Evolutionary conservation across 192 early-diverging fungal species (phyloP), one percentile per base, ranked within the genome.

Genomic region (Gaertneriomyces sp.): DNA sequence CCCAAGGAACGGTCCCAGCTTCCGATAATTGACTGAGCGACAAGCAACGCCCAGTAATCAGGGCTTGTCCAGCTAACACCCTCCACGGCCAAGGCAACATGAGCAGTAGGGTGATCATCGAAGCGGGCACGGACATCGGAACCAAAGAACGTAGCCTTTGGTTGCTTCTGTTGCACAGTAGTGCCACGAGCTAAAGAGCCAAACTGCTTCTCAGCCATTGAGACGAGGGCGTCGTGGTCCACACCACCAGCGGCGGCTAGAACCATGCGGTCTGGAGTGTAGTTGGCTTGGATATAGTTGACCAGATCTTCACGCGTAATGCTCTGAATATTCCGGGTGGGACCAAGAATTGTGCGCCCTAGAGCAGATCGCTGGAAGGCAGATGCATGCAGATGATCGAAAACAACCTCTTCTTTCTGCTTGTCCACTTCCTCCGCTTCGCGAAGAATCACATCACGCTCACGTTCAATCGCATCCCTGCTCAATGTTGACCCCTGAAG

Each of bases 11-110:
- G 89, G 80, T 98, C 96, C 95, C 95, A 98, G 68, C 89, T 88
- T 45, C 96, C 96, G 72, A 96, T 90, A 72, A 98, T 90, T 59
- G 92, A 86, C 80, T 97, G 95, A 71, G 93, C 86, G 45, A 95
- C 92, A 56, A 98, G 87, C 77, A 96, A 85, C 45, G 95, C 82
- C 85, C 91, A 98, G 86, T 96, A 97, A 79, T 94, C 90, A 7
- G 91, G 91, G 52, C 89, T 88, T 39, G 91, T 94, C 95, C 94
- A 96, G 71, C 91, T 89, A 68, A 88, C 91, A 54, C 94, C 94
- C 79, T 96, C 94, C 59, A 98, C 95, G 49, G 96, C 94, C 20
- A 98, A 77, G n/a, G 95, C 95, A 79, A 98, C 89, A 81, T 98
- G 93, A 10, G 94, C 92, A 71, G 89, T 89, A 41, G 91, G 87